Base-by-base conservation (phyloP, 495 filamentous ascomycete species). In the Chaetomium cochliodes region DNA sequence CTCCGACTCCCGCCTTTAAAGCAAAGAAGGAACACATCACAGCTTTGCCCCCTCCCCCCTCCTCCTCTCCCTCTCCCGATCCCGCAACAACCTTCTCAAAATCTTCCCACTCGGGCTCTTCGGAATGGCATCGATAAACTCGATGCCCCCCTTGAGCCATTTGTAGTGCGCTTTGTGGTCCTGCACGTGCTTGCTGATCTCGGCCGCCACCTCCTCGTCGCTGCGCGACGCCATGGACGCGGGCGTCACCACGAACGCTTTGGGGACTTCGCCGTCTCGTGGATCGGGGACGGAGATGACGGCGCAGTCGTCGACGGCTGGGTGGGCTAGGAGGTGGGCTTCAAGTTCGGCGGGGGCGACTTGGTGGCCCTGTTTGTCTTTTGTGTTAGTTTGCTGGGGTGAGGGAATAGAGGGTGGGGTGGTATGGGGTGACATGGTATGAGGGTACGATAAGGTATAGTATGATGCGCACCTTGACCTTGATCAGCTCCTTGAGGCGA, bases 31-130 rank as follows among this genome's bases (percentile, higher is more conserved):
- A 30, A 23, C 3, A 22, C 39, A 46, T 78, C 65, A 81, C 49
- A 82, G 44, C 70, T 79, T 82, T 9, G 85, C 77, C 5, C 88
- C 89, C 57, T 83, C 79, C 59, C 81, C 81, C 70, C 86, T 82
- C 73, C 87, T 84, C 52, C 78, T 82, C 72, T 87, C 89, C 76
- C 81, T 90, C 74, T 93, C 91, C 73, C 84, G 83, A 71, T 98
- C 93, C 42, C 91, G 84, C 62, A 98, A 76, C 67, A 96, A 68
- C 22, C 91, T 82, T 47, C 92, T 80, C 71, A 98, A 73, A 67
- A 98, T 97, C 87, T 98, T 97, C 15, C 93, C 93, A 73, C 88
- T 92, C 0, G 93, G 89, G 69, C 90, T 96, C 82, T 97, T 97
- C 22, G 93, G 93, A 62, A 97, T 84, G 42, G 71, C 77, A 61